Conservation (phyloP, 1,284 basidiomycete genomes). For the Athelia sp. region DNA sequence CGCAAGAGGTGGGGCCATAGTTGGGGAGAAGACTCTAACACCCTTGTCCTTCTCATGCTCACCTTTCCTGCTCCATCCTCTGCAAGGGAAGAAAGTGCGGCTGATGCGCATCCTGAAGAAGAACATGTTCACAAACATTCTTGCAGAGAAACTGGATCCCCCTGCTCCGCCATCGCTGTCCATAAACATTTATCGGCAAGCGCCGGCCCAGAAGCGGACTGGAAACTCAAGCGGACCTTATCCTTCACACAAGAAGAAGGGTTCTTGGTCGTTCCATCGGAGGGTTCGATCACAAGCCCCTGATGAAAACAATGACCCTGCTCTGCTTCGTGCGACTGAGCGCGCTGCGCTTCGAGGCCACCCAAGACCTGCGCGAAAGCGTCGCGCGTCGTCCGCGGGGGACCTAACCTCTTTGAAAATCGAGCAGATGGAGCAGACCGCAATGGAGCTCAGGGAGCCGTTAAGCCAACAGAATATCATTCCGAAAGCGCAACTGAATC, state of each 20-base stretch:
- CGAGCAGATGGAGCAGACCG: too few species aligned
- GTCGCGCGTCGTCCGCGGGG: neutral
- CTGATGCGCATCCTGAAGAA: slow-evolving; percentile 70
- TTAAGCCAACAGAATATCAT: neutral
- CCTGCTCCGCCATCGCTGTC: slow-evolving; percentile 16
- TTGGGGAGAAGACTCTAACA: slow-evolving; percentile 65
- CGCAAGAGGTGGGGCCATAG: slow-evolving; percentile 37
- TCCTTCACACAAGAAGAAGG: neutral
- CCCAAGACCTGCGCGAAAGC: neutral
- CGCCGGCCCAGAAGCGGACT: neutral
- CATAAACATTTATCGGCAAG: neutral
- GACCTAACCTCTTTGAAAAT: neutral
- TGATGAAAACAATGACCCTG: neutral
- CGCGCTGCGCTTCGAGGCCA: too few species aligned
- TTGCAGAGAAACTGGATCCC: slow-evolving; percentile 52
- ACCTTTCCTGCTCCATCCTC: slow-evolving; percentile 56
- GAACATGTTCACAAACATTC: slow-evolving; percentile 51
- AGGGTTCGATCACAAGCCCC: neutral
- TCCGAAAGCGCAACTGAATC: neutral
- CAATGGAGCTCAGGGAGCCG: neutral
- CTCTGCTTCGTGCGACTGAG: neutral
- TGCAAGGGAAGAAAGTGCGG: slow-evolving; percentile 60
- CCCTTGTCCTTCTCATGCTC: slow-evolving; percentile 72
- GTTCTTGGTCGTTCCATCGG: slow-evolving; percentile 4
- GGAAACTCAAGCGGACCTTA: neutral